These are phyloP conservation scores for Pleurotus pulmonarius DNA, from an alignment of 768 basidiomycete genomes.

Conservation along the genomic window DNA sequence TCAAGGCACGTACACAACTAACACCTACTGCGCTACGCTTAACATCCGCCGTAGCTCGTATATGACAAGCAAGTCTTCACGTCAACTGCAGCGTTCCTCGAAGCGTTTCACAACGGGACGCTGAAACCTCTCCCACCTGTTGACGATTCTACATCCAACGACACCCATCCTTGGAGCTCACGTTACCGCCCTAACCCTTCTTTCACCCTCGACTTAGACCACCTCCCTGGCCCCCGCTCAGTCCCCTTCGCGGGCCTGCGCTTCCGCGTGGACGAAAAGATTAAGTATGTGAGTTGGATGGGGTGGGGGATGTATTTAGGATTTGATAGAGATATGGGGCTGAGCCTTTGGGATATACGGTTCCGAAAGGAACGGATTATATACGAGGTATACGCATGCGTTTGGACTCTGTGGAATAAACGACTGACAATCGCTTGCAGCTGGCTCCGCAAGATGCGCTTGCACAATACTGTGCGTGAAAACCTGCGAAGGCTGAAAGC, in stretches of 20 bases:
- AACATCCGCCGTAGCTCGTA: constrained; percentile 32
- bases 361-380: constrained; percentile 58
- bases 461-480: constrained; percentile 47
- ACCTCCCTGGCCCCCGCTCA: constrained; percentile 59
- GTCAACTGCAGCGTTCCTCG: constrained; percentile 43
- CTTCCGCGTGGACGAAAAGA: constrained; percentile 48
- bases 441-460: constrained; percentile 61
- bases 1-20: constrained; percentile 33
- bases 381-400: constrained; percentile 40
- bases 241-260: constrained; percentile 59
- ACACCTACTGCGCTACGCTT: background rate
- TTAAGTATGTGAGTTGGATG: constrained; percentile 65
- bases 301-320: constrained; percentile 59
- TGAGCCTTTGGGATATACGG: constrained; percentile 56
- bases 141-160: constrained; percentile 26
- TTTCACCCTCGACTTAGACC: constrained; percentile 49
- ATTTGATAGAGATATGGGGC: constrained; percentile 66
- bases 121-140: constrained; percentile 36
- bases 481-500: background rate
- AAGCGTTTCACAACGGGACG: constrained; percentile 50
- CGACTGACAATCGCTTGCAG: constrained; percentile 19
- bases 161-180: constrained; percentile 37
- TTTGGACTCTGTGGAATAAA: background rate
- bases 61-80: constrained; percentile 59
- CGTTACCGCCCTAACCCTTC: constrained; percentile 31